These are phyloP conservation scores for Alternaria atra DNA, from an alignment of 2,329 filamentous ascomycete genomes.

Conservation along the genomic window DNA sequence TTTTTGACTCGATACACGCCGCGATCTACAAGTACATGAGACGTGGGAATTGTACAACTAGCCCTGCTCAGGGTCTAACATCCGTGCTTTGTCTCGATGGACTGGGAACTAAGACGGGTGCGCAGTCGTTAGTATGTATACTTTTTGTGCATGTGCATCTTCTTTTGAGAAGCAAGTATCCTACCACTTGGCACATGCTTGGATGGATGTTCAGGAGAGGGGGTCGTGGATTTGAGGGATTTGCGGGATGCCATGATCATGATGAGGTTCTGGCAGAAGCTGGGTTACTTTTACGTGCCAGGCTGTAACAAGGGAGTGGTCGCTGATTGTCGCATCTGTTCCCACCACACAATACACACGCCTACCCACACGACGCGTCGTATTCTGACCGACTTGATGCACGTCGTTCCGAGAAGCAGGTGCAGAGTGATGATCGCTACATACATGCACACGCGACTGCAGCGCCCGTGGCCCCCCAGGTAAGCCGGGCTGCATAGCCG, in stretches of 20 bases:
- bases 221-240: background rate
- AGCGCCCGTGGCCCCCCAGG: slow-evolving; percentile 8
- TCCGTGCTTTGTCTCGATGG: background rate
- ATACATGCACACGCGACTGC: slow-evolving; percentile 10
- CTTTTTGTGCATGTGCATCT: slow-evolving; percentile 11
- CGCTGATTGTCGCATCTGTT: background rate
- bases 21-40: slow-evolving; percentile 3
- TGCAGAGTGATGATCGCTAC: slow-evolving; percentile 6
- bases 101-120: background rate
- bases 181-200: background rate
- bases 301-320: background rate
- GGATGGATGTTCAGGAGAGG: background rate
- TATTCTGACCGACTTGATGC: slow-evolving; percentile 3
- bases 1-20: slow-evolving; percentile 2
- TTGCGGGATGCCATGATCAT: slow-evolving; percentile 1
- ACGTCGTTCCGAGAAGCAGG: slow-evolving; percentile 4
- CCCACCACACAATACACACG: background rate
- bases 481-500: slow-evolving; percentile 12
- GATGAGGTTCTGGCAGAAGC: background rate
- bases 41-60: slow-evolving; percentile 1
- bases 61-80: slow-evolving; percentile 1
- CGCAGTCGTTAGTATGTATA: slow-evolving; percentile 8
- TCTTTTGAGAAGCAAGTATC: slow-evolving; percentile 11
- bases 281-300: slow-evolving; percentile 6
- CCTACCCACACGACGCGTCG: background rate